These are phyloP conservation scores for Monilinia laxa DNA, from an alignment of 2,329 filamentous ascomycete species.

Conservation along the genomic window DNA sequence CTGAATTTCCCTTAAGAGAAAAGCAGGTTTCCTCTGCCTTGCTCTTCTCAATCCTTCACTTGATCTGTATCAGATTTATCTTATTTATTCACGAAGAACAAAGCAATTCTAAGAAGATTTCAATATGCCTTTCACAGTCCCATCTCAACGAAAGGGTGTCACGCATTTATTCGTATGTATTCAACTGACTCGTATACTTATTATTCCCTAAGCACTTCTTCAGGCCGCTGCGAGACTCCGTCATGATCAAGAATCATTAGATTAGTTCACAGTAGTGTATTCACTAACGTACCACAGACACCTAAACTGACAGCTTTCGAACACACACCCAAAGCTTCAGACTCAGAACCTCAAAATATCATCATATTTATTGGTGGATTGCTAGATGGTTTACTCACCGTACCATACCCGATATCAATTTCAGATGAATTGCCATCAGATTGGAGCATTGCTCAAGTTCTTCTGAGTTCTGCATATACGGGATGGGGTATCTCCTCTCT, in stretches of 20 bases:
- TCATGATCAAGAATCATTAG: neutral
- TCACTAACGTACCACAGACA: conserved; percentile 29
- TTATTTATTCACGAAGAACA: neutral
- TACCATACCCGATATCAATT: conserved; percentile 49
- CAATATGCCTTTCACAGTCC: conserved; percentile 6
- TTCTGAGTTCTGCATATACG: conserved; percentile 45
- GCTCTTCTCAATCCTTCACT: neutral
- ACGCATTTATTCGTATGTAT: conserved; percentile 29
- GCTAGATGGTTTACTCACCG: conserved; percentile 51
- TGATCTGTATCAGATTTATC: neutral
- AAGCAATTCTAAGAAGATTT: neutral
- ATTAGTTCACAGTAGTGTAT: neutral
- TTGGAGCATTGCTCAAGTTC: conserved; percentile 50
- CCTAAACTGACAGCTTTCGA: conserved; percentile 40
- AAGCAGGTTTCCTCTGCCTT: neutral
- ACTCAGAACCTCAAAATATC: conserved; percentile 43
- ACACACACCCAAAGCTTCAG: conserved; percentile 31
- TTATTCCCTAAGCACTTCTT: neutral
- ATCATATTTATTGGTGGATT: conserved; percentile 57
- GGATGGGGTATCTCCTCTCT: conserved; percentile 48
- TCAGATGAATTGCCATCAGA: conserved; percentile 35
- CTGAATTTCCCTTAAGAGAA: neutral
- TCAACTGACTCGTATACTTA: neutral
- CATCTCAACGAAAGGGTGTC: conserved; percentile 24
- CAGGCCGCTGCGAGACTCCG: neutral